Conservation (phyloP, 2,329 filamentous ascomycete genomes). For the Fusarium fracticaudum region DNA sequence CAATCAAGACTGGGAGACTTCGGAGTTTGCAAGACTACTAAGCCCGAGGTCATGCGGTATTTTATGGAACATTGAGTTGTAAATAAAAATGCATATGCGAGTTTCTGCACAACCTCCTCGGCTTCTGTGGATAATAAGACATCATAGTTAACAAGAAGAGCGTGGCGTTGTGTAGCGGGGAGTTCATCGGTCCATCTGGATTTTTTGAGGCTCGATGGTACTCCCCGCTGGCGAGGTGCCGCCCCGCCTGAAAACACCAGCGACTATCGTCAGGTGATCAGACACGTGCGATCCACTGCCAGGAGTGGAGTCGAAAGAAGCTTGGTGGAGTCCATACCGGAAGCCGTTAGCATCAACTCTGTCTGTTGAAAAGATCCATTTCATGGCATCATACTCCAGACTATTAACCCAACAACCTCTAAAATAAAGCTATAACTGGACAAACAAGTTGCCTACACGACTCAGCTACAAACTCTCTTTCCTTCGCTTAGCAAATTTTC, state of each 20-base stretch:
- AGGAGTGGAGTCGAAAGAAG: not conserved
- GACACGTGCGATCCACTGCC: not conserved
- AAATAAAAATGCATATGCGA: not conserved
- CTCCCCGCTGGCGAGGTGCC: not conserved
- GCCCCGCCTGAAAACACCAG: not conserved
- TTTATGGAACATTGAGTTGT: not conserved
- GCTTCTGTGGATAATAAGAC: not conserved
- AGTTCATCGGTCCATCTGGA: conserved; percentile 14
- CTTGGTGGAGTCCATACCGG: not conserved
- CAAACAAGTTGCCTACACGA: conserved; percentile 2
- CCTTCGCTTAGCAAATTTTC: not conserved
- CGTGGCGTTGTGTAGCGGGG: conserved; percentile 1
- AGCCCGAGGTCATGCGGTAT: conserved; percentile 18
- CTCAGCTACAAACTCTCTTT: conserved; percentile 6
- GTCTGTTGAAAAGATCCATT: not conserved
- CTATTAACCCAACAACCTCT: conserved; percentile 1
- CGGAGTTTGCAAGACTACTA: conserved; percentile 33
- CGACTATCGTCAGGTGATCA: not conserved
- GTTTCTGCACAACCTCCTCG: not conserved
- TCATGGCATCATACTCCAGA: conserved; percentile 7
- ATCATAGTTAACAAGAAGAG: not conserved
- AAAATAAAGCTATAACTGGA: not conserved
- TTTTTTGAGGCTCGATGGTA: not conserved
- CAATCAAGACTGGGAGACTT: not conserved
- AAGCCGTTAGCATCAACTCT: conserved; percentile 13